phyloP scores from a whole-genome alignment of 2,329 filamentous ascomycete genomes.

The Fusarium mundagurra region DNA sequence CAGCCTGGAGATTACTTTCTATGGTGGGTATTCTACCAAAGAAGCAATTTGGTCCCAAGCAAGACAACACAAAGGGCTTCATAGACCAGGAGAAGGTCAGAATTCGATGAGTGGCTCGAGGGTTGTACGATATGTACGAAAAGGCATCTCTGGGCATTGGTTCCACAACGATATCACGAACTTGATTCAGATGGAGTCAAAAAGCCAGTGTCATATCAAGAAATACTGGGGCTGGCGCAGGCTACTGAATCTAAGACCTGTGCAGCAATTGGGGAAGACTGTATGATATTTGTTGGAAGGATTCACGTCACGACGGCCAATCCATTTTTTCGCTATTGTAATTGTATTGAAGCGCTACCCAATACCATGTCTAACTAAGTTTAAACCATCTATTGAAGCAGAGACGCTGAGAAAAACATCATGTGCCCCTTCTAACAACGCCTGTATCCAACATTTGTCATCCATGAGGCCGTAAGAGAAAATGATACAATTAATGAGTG shows the following conservation, averaged over 20 bases:
- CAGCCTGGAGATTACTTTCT: constrained; percentile 84
- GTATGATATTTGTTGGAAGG: constrained; percentile 26
- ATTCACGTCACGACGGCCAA: neutral
- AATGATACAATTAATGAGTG: constrained; percentile 57
- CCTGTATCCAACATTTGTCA: constrained; percentile 34
- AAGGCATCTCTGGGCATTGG: constrained; percentile 43
- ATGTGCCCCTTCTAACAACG: constrained; percentile 34
- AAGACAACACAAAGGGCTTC: constrained; percentile 38
- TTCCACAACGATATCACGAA: constrained; percentile 27
- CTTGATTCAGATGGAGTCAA: constrained; percentile 4
- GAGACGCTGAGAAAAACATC: constrained; percentile 34
- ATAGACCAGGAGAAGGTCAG: constrained; percentile 44
- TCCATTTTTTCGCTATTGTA: constrained; percentile 28
- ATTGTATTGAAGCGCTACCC: constrained; percentile 35
- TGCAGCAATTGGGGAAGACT: neutral
- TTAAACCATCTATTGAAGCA: constrained; percentile 28
- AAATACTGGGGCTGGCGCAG: neutral
- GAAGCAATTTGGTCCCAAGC: constrained; percentile 49
- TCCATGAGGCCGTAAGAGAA: constrained; percentile 30
- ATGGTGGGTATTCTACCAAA: constrained; percentile 70
- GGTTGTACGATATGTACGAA: constrained; percentile 44
- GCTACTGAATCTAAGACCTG: neutral
- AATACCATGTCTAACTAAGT: constrained; percentile 41
- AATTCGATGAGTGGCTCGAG: constrained; percentile 39
- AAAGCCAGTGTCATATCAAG: neutral